Evolutionary conservation across 805 yeast genomes (phyloP).

Genomic region (Isabelozyma gotoi): DNA sequence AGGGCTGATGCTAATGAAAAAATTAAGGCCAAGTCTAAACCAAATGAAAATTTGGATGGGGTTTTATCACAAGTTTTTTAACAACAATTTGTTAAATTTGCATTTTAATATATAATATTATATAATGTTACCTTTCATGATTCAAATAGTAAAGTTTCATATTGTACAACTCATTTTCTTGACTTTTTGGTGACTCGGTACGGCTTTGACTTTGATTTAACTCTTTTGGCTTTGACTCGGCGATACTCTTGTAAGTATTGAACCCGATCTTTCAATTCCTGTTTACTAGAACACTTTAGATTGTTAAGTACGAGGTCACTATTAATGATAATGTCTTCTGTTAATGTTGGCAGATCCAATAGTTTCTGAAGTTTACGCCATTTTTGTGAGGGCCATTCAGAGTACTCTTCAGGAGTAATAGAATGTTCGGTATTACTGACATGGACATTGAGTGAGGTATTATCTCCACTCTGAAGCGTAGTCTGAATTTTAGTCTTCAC

Average conservation of each 20-base stretch:
- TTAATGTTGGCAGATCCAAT: constrained; percentile 24
- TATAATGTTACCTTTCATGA: neutral
- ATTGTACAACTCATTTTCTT: neutral
- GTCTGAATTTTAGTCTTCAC: neutral
- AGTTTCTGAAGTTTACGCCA: constrained; percentile 34
- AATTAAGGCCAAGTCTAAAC: constrained; percentile 42
- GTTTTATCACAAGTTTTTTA: constrained; percentile 57
- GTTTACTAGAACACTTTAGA: constrained; percentile 23
- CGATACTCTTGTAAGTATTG: constrained; percentile 19
- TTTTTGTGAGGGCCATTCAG: constrained; percentile 25
- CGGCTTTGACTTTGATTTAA: neutral
- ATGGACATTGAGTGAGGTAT: neutral
- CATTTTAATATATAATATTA: neutral
- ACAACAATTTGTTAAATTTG: constrained; percentile 1
- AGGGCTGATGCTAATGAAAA: constrained; percentile 60
- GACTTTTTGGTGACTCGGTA: neutral
- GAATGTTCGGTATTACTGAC: neutral
- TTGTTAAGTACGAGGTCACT: constrained; percentile 24
- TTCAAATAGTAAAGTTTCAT: neutral
- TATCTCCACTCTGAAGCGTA: neutral
- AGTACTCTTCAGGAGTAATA: neutral
- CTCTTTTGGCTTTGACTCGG: neutral
- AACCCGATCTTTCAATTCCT: constrained; percentile 32
- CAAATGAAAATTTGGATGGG: constrained; percentile 38
- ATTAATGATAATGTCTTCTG: constrained; percentile 24